Percentiles rank a stretch among this genome's conserved stretches.
phyloP scores from a whole-genome alignment of 2,329 filamentous ascomycete species.

The Fusarium devonianum region DNA sequence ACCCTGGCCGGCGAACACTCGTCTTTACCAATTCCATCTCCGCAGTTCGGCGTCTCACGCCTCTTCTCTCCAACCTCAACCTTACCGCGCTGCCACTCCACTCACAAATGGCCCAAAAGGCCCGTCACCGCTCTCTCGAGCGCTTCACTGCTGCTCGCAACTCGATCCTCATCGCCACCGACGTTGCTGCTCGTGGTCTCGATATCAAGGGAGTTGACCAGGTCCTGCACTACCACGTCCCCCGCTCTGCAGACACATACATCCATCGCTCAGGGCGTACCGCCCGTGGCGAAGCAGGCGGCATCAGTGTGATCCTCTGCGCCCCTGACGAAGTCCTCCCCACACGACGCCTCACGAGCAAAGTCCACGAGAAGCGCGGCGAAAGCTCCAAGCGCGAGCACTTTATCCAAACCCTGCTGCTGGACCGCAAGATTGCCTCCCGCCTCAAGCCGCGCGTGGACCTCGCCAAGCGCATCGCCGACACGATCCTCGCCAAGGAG shows the following conservation, averaged over 20 bases:
- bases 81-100: slow-evolving; percentile 81
- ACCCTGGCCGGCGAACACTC: slow-evolving; percentile 80
- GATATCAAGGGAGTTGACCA: slow-evolving; percentile 91
- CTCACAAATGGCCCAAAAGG: slow-evolving; percentile 95
- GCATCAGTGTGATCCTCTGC: slow-evolving; percentile 87
- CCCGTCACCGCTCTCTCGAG: slow-evolving; percentile 89
- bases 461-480: slow-evolving; percentile 87
- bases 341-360: slow-evolving; percentile 82
- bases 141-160: slow-evolving; percentile 77
- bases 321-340: slow-evolving; percentile 89
- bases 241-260: slow-evolving; percentile 89
- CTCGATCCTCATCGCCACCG: slow-evolving; percentile 84
- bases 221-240: slow-evolving; percentile 94
- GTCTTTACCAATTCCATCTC: slow-evolving; percentile 97
- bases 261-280: slow-evolving; percentile 96
- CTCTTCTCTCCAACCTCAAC: slow-evolving; percentile 82
- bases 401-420: slow-evolving; percentile 80
- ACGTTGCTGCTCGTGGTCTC: slow-evolving; percentile 90
- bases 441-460: slow-evolving; percentile 79
- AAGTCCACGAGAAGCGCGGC: slow-evolving; percentile 75
- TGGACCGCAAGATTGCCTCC: slow-evolving; percentile 80
- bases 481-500: slow-evolving; percentile 84
- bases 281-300: slow-evolving; percentile 79
- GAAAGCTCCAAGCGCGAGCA: slow-evolving; percentile 60
- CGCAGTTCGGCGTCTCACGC: slow-evolving; percentile 83